phyloP scores from a whole-genome alignment of 164 flowering plant species.

The Magnolia kwangsiensis region DNA sequence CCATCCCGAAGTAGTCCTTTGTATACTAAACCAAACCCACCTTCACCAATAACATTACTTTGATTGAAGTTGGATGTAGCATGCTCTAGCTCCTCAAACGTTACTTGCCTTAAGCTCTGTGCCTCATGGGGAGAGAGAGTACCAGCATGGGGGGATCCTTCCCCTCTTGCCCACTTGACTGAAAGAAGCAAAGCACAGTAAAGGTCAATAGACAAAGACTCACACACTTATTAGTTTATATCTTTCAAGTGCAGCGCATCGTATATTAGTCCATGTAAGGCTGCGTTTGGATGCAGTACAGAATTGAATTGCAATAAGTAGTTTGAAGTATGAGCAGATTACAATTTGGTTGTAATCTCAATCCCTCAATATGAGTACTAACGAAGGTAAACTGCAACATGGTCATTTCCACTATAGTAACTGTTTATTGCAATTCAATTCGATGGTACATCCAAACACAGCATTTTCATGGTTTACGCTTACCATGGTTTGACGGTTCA shows the following conservation, averaged over 20 bases:
- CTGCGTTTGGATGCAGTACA: too few relatives aligned
- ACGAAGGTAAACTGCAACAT: not conserved
- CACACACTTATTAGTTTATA: not conserved
- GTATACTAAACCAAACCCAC: slow-evolving; percentile 43
- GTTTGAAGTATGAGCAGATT: too few relatives aligned
- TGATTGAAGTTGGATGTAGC: slow-evolving; percentile 42
- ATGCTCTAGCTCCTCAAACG: slow-evolving; percentile 33
- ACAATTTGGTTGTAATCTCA: too few relatives aligned
- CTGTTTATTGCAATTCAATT: not conserved
- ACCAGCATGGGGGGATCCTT: slow-evolving; percentile 16
- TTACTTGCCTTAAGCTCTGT: slow-evolving; percentile 23
- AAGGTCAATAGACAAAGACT: not conserved
- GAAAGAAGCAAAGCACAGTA: slow-evolving; percentile 1
- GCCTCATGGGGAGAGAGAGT: slow-evolving; percentile 19
- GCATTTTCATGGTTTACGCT: not conserved
- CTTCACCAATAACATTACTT: slow-evolving; percentile 44
- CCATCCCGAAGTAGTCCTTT: slow-evolving; percentile 55
- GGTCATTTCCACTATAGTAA: not conserved
- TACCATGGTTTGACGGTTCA: slow-evolving; percentile 36
- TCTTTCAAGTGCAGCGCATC: not conserved
- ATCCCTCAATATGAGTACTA: not conserved
- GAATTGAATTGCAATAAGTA: too few relatives aligned
- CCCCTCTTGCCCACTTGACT: slow-evolving; percentile 28
- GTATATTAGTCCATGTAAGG: not conserved
- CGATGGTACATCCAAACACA: not conserved